Evolutionary conservation across 805 yeast genomes (phyloP).

Genomic region (Saccharomycopsis guyanensis): DNA sequence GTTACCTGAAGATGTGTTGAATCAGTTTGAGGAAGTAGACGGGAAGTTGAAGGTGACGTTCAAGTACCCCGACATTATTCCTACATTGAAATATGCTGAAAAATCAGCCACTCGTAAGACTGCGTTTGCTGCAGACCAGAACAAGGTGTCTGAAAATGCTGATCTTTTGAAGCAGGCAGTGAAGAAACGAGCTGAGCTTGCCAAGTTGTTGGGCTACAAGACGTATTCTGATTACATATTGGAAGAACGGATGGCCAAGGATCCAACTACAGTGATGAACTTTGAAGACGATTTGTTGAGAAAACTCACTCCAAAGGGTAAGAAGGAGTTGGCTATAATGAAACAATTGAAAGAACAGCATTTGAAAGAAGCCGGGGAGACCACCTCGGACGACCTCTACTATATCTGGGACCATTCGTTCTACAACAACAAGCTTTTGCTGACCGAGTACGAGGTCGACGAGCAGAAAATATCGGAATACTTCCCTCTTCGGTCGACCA

Average conservation of each 20-base stretch:
- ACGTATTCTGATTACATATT: slow-evolving; percentile 63
- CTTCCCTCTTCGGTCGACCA: slow-evolving; percentile 66
- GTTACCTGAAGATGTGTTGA: slow-evolving; percentile 57
- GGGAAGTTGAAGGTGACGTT: slow-evolving; percentile 56
- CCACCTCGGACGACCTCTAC: slow-evolving; percentile 29
- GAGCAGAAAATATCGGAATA: slow-evolving; percentile 65
- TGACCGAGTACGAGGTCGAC: slow-evolving; percentile 64
- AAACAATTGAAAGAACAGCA: slow-evolving; percentile 47
- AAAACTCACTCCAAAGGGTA: slow-evolving; percentile 54
- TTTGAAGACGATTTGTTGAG: slow-evolving; percentile 56
- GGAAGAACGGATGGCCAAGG: slow-evolving; percentile 78
- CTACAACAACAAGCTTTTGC: slow-evolving; percentile 58
- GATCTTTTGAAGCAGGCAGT: slow-evolving; percentile 53
- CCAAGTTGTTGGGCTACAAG: slow-evolving; percentile 56
- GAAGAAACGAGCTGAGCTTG: slow-evolving; percentile 51
- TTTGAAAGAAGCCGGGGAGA: slow-evolving; percentile 35
- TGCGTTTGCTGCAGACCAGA: slow-evolving; percentile 62
- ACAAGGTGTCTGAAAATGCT: slow-evolving; percentile 58
- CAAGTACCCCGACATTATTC: slow-evolving; percentile 74
- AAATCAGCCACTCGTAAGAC: slow-evolving; percentile 54
- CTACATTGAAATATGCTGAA: slow-evolving; percentile 68
- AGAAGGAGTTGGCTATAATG: slow-evolving; percentile 43
- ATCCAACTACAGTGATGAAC: slow-evolving; percentile 46
- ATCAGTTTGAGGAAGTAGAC: slow-evolving; percentile 44
- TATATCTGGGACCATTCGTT: slow-evolving; percentile 72